Evolutionary conservation across 1,284 basidiomycete species (phyloP).

Genomic region (Ganoderma boninense): DNA sequence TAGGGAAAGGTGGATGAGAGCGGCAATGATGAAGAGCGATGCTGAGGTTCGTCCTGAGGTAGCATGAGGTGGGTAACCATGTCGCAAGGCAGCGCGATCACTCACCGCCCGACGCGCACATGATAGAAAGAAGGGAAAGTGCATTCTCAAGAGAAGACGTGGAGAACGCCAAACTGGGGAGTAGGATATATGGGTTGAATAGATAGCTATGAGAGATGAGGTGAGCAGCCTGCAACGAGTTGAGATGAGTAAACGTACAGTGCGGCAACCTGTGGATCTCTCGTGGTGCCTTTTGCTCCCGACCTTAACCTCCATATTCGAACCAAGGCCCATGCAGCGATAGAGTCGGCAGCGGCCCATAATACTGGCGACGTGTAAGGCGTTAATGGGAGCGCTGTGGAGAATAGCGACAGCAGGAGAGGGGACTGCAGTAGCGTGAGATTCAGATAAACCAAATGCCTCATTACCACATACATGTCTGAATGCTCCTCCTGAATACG

Average conservation of each 20-base stretch:
- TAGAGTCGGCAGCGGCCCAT: conserved; percentile 77
- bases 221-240: not conserved
- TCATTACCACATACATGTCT: conserved; percentile 71
- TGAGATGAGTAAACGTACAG: conserved; percentile 54
- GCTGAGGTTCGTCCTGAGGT: conserved; percentile 60
- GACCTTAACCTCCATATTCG: conserved; percentile 72
- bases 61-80: not conserved
- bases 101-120: conserved; percentile 76
- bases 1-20: conserved; percentile 75
- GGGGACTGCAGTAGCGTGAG: conserved; percentile 68
- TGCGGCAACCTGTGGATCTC: conserved; percentile 67
- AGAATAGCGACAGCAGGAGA: conserved; percentile 80
- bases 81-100: not conserved
- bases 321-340: conserved; percentile 73
- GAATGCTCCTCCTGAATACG: conserved; percentile 87
- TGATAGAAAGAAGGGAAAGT: conserved; percentile 71
- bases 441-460: conserved; percentile 12
- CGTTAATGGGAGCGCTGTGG: conserved; percentile 67
- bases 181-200: conserved; percentile 87
- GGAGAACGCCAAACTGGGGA: conserved; percentile 83
- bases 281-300: conserved; percentile 51
- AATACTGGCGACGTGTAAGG: conserved; percentile 58
- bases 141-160: conserved; percentile 85
- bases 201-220: conserved; percentile 66
- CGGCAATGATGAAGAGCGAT: conserved; percentile 71